Percentiles rank a stretch among this genome's conserved stretches.
Conservation (phyloP, 2,329 filamentous ascomycete genomes). For the Fusarium sp. region DNA sequence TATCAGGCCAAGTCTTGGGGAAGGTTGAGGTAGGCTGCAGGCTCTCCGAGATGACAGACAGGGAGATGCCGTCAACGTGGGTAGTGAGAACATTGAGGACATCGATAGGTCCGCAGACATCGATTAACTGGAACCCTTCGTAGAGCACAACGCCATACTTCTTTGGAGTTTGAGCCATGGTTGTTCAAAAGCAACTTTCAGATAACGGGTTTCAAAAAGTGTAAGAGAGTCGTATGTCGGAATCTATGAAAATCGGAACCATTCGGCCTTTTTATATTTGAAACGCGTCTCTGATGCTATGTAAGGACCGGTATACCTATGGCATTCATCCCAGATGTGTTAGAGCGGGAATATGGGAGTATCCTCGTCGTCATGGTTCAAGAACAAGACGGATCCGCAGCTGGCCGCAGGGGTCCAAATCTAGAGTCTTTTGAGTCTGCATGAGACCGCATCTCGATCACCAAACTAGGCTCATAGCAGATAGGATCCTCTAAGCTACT, state of each 20-base stretch:
- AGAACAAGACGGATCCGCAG: not conserved
- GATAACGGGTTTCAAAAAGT: not conserved
- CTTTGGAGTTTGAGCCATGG: not conserved
- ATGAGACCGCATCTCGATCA: not conserved
- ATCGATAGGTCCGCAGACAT: slow-evolving; percentile 48
- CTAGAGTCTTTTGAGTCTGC: not conserved
- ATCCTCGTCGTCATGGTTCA: not conserved
- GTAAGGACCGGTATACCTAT: not conserved
- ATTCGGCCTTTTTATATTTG: too few species aligned
- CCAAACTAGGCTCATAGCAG: not conserved
- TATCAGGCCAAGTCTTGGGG: slow-evolving; percentile 22
- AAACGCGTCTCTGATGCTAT: too few species aligned
- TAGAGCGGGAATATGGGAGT: not conserved
- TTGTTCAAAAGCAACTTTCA: too few species aligned
- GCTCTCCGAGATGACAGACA: slow-evolving; percentile 23
- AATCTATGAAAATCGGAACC: too few species aligned
- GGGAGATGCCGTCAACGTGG: slow-evolving; percentile 14
- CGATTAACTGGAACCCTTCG: slow-evolving; percentile 56
- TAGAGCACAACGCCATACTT: slow-evolving; percentile 53
- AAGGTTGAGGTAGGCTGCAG: slow-evolving; percentile 27
- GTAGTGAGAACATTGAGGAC: slow-evolving; percentile 26
- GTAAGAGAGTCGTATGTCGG: not conserved
- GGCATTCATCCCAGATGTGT: not conserved
- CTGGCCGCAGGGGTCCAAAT: not conserved
- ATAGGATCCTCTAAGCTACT: not conserved